Evolutionary conservation across 768 basidiomycete genomes (phyloP).

Genomic region (Pulveroboletus frians): DNA sequence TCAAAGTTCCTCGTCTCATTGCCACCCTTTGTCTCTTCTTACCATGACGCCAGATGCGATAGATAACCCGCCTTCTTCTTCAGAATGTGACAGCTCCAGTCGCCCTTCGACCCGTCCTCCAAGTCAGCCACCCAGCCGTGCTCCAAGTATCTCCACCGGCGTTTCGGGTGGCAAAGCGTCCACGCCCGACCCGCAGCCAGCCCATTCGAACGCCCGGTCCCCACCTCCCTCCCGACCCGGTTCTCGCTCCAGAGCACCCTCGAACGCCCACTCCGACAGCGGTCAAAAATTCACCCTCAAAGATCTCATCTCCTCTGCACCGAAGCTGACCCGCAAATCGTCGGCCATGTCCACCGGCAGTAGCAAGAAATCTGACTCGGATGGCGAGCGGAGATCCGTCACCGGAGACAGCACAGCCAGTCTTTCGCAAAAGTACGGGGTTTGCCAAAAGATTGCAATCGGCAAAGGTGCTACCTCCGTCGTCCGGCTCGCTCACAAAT

Average conservation of each 20-base stretch:
- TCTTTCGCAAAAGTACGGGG: slow-evolving; percentile 87
- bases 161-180: slow-evolving; percentile 32
- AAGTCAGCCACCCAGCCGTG: slow-evolving; percentile 48
- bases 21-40: neutral
- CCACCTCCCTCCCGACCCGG: slow-evolving; percentile 17
- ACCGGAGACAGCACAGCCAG: slow-evolving; percentile 51
- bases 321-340: slow-evolving; percentile 68
- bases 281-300: slow-evolving; percentile 81
- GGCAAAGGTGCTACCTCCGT: slow-evolving; percentile 99
- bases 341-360: slow-evolving; percentile 67
- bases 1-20: neutral
- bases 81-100: slow-evolving; percentile 58
- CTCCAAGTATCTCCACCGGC: slow-evolving; percentile 34
- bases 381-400: slow-evolving; percentile 41
- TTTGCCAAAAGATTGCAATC: slow-evolving; percentile 94
- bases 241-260: slow-evolving; percentile 35
- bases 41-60: slow-evolving; percentile 37
- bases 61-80: slow-evolving; percentile 47
- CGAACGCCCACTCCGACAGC: slow-evolving; percentile 50
- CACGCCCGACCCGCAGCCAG: slow-evolving; percentile 27
- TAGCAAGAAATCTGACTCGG: slow-evolving; percentile 66
- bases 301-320: slow-evolving; percentile 65
- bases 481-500: slow-evolving; percentile 95
- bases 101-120: slow-evolving; percentile 58
- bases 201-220: slow-evolving; percentile 19